Conservation (phyloP, 1,284 basidiomycete species). For the Sphagnurus paluster region DNA sequence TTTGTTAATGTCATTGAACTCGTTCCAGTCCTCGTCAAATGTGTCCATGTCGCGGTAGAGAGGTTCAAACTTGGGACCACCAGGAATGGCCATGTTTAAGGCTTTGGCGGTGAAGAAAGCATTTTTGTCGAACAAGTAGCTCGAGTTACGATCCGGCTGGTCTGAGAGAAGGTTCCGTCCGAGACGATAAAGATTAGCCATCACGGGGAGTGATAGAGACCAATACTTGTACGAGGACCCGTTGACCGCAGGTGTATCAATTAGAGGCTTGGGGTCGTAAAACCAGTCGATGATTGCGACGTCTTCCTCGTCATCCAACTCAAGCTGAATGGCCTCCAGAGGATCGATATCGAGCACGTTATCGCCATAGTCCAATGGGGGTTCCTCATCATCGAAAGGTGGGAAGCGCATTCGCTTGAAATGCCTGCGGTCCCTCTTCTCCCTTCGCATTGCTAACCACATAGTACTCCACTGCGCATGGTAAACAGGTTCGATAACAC, state of each 20-base stretch:
- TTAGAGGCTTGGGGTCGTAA: constrained; percentile 94
- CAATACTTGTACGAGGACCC: constrained; percentile 94
- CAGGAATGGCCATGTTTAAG: constrained; percentile 97
- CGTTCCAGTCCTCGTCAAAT: constrained; percentile 99
- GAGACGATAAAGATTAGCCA: constrained; percentile 96
- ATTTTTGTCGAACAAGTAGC: constrained; percentile 97
- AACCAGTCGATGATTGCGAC: constrained; percentile 97
- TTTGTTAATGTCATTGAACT: constrained; percentile 99
- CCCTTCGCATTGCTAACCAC: constrained; percentile 99
- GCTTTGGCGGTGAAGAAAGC: constrained; percentile 98
- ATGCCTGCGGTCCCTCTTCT: constrained; percentile 98
- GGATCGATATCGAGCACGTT: constrained; percentile 98
- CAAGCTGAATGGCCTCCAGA: constrained; percentile 96
- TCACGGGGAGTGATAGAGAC: constrained; percentile 89
- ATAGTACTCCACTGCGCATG: constrained; percentile 99
- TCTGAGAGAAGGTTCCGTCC: constrained; percentile 94
- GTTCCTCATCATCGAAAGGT: constrained; percentile 99
- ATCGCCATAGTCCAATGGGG: constrained; percentile 96
- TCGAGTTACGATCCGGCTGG: constrained; percentile 86
- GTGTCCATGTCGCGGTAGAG: constrained; percentile 94
- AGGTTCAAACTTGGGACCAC: constrained; percentile 97
- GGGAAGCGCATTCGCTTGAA: constrained; percentile 99
- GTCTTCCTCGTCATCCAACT: constrained; percentile 94
- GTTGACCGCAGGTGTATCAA: constrained; percentile 88
- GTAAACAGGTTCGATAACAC: constrained; percentile 96